These are phyloP conservation scores for Botrytis porri DNA, from an alignment of 2,329 filamentous ascomycete genomes.

Conservation along the genomic window DNA sequence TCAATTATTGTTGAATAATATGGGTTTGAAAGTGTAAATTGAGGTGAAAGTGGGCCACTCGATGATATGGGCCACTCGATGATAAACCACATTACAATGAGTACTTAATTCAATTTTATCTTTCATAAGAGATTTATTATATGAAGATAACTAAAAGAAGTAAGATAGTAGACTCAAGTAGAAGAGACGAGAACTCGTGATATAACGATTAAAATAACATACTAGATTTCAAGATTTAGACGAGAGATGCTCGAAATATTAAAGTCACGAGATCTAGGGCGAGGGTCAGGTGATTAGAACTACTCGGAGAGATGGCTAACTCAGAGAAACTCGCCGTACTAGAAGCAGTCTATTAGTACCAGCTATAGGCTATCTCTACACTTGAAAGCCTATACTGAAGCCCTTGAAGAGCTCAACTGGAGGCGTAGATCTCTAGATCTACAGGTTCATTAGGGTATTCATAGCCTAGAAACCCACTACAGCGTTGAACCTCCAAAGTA, in stretches of 20 bases:
- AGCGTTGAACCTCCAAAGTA: fast-evolving
- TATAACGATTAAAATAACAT: fast-evolving
- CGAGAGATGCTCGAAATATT: background rate
- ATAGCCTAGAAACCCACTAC: fast-evolving
- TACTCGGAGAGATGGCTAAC: background rate
- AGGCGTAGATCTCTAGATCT: background rate
- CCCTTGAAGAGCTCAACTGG: fast-evolving
- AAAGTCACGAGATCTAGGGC: background rate
- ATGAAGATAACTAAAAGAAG: background rate
- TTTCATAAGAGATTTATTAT: fast-evolving
- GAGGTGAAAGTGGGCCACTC: too few relatives aligned
- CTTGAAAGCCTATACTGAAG: fast-evolving
- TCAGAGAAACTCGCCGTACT: background rate
- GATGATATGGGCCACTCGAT: too few relatives aligned
- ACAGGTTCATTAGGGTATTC: background rate
- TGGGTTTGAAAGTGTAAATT: too few relatives aligned
- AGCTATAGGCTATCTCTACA: background rate
- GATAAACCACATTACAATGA: too few relatives aligned
- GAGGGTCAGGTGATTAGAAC: background rate
- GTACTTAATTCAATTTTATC: background rate
- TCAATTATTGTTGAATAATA: too few relatives aligned
- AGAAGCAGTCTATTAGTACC: background rate
- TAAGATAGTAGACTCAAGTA: background rate
- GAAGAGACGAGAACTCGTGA: background rate
- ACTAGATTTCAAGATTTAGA: background rate